These are phyloP conservation scores for Elsinoe batatas DNA, from an alignment of 2,329 filamentous ascomycete genomes.

Conservation along the genomic window DNA sequence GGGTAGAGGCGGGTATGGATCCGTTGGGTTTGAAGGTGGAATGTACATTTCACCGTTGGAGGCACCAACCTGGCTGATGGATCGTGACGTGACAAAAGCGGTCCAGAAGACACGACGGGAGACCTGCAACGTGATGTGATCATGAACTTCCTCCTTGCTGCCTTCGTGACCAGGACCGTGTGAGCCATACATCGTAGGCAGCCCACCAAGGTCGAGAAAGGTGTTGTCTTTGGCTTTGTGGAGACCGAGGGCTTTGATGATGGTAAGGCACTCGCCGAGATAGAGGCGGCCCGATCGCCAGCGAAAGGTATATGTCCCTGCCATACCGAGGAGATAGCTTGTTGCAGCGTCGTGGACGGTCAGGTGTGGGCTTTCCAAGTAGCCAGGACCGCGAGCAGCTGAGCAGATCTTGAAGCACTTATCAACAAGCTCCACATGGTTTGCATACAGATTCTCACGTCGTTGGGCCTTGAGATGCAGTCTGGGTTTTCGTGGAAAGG, in stretches of 20 bases:
- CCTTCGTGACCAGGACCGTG: constrained; percentile 29
- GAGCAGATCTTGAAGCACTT: constrained; percentile 61
- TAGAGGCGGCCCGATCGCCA: constrained; percentile 59
- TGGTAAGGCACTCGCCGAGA: constrained; percentile 60
- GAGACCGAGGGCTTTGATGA: constrained; percentile 58
- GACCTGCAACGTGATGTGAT: constrained; percentile 44
- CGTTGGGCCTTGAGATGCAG: constrained; percentile 59
- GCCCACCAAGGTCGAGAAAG: constrained; percentile 29
- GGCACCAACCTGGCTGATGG: constrained; percentile 67
- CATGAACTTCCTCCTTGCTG: constrained; percentile 29
- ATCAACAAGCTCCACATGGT: constrained; percentile 59
- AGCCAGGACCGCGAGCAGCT: constrained; percentile 52
- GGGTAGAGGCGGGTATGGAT: constrained; percentile 70
- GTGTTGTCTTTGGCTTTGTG: constrained; percentile 44
- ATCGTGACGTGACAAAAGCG: constrained; percentile 61
- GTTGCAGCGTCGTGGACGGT: constrained; percentile 57
- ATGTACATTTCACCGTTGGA: constrained; percentile 63
- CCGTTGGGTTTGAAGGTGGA: constrained; percentile 62
- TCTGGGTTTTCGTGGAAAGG: constrained; percentile 62
- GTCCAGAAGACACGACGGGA: constrained; percentile 67
- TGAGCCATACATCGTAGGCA: constrained; percentile 29
- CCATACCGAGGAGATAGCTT: constrained; percentile 64
- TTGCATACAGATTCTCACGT: constrained; percentile 55
- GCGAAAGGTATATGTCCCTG: constrained; percentile 57
- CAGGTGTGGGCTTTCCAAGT: constrained; percentile 44